These are phyloP conservation scores for Polytrichum formosum DNA, from an alignment of 225 moss, liverwort and hornwort species.

Conservation along the genomic window DNA sequence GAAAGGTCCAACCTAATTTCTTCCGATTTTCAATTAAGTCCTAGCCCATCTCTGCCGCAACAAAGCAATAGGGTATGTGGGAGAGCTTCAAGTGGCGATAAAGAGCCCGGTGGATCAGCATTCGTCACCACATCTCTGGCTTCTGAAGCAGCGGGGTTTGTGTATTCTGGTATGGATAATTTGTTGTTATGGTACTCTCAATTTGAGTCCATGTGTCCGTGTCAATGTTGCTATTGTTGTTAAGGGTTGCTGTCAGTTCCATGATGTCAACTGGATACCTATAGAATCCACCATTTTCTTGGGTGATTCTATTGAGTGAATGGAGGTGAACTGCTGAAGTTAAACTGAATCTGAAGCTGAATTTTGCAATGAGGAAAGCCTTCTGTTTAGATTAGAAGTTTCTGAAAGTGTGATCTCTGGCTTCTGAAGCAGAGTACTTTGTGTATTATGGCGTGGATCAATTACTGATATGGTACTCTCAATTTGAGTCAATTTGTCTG, in stretches of 20 bases:
- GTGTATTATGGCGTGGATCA: not conserved
- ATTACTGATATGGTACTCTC: constrained; percentile 8
- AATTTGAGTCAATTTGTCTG: not conserved
- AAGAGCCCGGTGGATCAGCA: constrained; percentile 20
- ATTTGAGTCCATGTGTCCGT: not conserved
- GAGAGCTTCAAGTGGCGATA: constrained; percentile 14
- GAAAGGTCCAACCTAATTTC: too few relatives aligned
- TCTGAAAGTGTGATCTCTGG: too few relatives aligned
- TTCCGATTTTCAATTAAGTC: too few relatives aligned
- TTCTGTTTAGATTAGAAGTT: too few relatives aligned
- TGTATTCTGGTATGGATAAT: constrained; percentile 22
- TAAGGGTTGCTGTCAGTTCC: too few relatives aligned
- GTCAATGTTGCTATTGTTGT: too few relatives aligned
- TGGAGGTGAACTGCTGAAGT: not conserved
- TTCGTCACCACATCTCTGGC: constrained; percentile 24
- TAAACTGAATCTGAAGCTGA: not conserved
- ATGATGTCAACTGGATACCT: too few relatives aligned
- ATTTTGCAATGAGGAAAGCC: too few relatives aligned
- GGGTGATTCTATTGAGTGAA: not conserved
- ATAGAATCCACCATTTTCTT: too few relatives aligned
- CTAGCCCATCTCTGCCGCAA: not conserved
- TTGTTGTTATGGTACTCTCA: constrained; percentile 4
- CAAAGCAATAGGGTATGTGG: constrained; percentile 3
- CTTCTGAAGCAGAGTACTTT: not conserved
- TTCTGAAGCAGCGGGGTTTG: constrained; percentile 18